Conservation (phyloP, 2,329 filamentous ascomycete species). For the Coleophoma crateriformis region DNA sequence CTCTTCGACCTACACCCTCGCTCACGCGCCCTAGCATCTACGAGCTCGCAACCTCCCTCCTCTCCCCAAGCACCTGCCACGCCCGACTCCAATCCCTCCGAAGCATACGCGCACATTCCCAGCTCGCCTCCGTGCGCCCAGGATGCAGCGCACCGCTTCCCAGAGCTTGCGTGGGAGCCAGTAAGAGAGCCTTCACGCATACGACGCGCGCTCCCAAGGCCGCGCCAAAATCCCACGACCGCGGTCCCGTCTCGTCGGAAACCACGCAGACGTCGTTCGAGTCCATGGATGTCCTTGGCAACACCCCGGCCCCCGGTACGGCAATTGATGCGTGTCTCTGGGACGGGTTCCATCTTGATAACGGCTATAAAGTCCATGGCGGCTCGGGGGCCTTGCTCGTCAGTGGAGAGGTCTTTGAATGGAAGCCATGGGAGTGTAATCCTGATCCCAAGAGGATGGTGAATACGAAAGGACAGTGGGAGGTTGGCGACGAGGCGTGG, state of each 20-base stretch:
- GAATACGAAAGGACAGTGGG: conserved; percentile 78
- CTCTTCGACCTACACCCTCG: conserved; percentile 6
- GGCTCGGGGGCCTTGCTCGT: conserved; percentile 74
- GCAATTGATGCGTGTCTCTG: conserved; percentile 75
- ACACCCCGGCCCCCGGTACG: conserved; percentile 71
- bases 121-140: not conserved
- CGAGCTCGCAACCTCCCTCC: conserved; percentile 17
- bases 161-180: no score
- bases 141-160: no score
- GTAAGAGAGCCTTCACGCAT: not conserved
- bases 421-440: conserved; percentile 68
- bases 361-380: conserved; percentile 63
- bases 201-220: not conserved
- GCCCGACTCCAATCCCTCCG: conserved; percentile 3
- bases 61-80: conserved; percentile 6
- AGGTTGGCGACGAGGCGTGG: conserved; percentile 65
- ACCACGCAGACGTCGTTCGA: conserved; percentile 65
- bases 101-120: conserved; percentile 1
- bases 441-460: conserved; percentile 38
- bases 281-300: conserved; percentile 72
- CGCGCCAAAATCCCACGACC: conserved; percentile 40
- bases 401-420: conserved; percentile 81
- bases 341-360: conserved; percentile 84
- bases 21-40: conserved; percentile 17
- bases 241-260: conserved; percentile 55